A percentile compares a stretch with the other conserved stretches of the same genome.
These are phyloP conservation scores for Arachnopeziza araneosa DNA, from an alignment of 2,329 filamentous ascomycete species.

Conservation along the genomic window DNA sequence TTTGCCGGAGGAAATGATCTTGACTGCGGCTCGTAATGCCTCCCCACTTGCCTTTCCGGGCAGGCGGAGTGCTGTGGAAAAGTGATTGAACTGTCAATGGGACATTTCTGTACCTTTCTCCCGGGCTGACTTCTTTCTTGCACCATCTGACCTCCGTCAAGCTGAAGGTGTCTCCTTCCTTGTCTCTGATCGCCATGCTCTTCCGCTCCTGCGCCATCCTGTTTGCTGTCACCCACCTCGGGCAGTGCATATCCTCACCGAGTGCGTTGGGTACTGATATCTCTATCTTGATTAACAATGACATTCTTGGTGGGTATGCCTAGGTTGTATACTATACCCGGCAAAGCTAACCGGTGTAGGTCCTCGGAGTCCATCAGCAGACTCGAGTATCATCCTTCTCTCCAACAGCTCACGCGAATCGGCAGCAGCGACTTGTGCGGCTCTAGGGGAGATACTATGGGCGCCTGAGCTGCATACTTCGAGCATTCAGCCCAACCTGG, in stretches of 20 bases:
- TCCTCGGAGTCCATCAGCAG: conserved; percentile 15
- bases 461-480: conserved; percentile 9
- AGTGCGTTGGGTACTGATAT: conserved; percentile 15
- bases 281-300: conserved; percentile 21
- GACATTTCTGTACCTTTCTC: not conserved
- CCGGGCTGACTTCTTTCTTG: not conserved
- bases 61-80: conserved; percentile 5
- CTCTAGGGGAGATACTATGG: conserved; percentile 19
- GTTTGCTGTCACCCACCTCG: conserved; percentile 11
- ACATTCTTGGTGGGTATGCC: conserved; percentile 14
- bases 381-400: conserved; percentile 17
- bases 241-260: conserved; percentile 14
- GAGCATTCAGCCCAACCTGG: conserved; percentile 16
- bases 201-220: conserved; percentile 10
- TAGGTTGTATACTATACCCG: not conserved
- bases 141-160: not conserved
- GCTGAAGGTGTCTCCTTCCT: not conserved
- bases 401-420: conserved; percentile 12
- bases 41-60: conserved; percentile 2
- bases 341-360: conserved; percentile 5
- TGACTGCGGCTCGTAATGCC: not conserved
- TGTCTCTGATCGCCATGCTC: conserved; percentile 10
- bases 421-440: conserved; percentile 14
- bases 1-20: not conserved
- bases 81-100: conserved; percentile 2